A percentile compares a stretch with the other conserved stretches of the same genome.
These are phyloP conservation scores for Caryocar brasiliense DNA, from an alignment of 441 rosid species.

Conservation along the genomic window DNA sequence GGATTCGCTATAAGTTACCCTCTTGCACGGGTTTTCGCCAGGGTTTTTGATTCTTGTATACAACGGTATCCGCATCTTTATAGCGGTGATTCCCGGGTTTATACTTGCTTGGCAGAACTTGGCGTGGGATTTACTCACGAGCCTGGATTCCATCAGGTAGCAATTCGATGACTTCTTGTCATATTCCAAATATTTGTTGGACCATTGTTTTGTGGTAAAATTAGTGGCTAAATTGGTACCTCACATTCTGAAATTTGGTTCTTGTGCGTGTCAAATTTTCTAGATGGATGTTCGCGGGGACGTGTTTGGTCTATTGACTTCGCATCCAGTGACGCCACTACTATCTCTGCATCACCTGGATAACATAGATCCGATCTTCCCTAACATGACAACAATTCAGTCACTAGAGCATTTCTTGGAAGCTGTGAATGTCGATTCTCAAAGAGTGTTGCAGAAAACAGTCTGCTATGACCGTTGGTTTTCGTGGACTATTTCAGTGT, in stretches of 20 bases:
- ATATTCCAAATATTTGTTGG: no score
- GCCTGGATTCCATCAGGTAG: constrained; percentile 96
- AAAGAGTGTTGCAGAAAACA: constrained; percentile 66
- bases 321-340: constrained; percentile 66
- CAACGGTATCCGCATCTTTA: constrained; percentile 76
- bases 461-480: constrained; percentile 79
- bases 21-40: constrained; percentile 67
- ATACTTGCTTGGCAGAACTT: constrained; percentile 74
- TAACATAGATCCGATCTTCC: constrained; percentile 60
- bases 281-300: constrained; percentile 74
- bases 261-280: neutral
- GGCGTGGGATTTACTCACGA: constrained; percentile 68
- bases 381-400: constrained; percentile 44
- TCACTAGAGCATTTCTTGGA: constrained; percentile 46
- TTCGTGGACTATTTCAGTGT: constrained; percentile 74
- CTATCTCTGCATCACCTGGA: constrained; percentile 77
- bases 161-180: neutral
- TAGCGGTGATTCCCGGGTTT: constrained; percentile 75
- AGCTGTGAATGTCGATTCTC: constrained; percentile 50
- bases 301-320: constrained; percentile 55
- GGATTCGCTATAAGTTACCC: constrained; percentile 81
- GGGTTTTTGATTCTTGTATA: constrained; percentile 69
- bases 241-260: neutral
- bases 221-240: neutral
- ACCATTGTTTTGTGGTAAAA: no score